Conservation (phyloP, 2,329 filamentous ascomycete genomes). For the Ophiostoma australiae region DNA sequence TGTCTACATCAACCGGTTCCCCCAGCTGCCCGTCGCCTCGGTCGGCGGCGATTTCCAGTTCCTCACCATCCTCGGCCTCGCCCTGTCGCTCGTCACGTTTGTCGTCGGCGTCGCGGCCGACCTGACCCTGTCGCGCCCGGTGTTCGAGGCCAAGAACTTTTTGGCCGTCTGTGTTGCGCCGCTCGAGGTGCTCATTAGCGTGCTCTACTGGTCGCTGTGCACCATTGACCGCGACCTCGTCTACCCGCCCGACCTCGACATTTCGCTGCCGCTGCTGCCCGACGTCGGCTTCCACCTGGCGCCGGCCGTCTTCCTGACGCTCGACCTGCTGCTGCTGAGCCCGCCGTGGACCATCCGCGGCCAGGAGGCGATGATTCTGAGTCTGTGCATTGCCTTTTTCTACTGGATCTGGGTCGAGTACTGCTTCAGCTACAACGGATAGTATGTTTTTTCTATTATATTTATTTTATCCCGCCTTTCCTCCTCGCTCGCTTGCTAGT, state of each 20-base stretch:
- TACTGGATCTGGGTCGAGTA: conserved; percentile 78
- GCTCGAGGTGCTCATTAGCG: conserved; percentile 63
- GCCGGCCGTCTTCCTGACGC: conserved; percentile 58
- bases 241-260: conserved; percentile 50
- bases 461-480: background rate
- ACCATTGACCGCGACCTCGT: conserved; percentile 51
- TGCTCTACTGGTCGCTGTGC: conserved; percentile 68
- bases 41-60: conserved; percentile 68
- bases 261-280: conserved; percentile 36
- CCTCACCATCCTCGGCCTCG: conserved; percentile 67
- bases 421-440: conserved; percentile 63
- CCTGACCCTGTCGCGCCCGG: conserved; percentile 49
- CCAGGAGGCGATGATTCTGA: conserved; percentile 55
- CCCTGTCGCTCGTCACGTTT: conserved; percentile 58
- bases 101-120: conserved; percentile 59
- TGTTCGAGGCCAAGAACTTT: conserved; percentile 64
- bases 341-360: conserved; percentile 66
- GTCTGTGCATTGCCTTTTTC: conserved; percentile 54
- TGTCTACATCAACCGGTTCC: conserved; percentile 46
- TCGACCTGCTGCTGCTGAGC: conserved; percentile 64
- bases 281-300: conserved; percentile 62
- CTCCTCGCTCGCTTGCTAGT: background rate
- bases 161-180: conserved; percentile 62
- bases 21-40: conserved; percentile 49
- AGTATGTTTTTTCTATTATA: conserved; percentile 39